Base-by-base conservation (phyloP, 805 yeast species). In the Ogataea angusta region DNA sequence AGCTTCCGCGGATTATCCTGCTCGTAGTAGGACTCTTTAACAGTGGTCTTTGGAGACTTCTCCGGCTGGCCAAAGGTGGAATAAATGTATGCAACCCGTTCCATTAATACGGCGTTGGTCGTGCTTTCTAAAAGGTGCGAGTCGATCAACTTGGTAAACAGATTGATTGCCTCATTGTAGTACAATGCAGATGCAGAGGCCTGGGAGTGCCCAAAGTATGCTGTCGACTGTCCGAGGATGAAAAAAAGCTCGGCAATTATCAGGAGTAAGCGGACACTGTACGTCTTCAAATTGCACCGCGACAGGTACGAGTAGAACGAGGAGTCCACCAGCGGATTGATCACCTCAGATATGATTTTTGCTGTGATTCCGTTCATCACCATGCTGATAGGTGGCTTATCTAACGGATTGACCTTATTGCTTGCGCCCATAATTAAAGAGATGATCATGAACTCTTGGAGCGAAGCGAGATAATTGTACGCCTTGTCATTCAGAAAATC, bases 391-490 rank as follows among this genome's bases (percentile, higher is more conserved):
- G 57, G 15, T 60, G 48, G 16, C 4, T 36, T 31, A n/a, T 53
- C 52, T 18, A 72, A 41, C 3, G 78, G 76, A 40, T 69, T 70
- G 21, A 72, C 56, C 24, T 72, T 74, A 45, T 68, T 72, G 43
- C 69, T 68, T 10, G 67, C 55, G 5, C 70, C 89, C 62, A 91
- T 69, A 4, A 90, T 63, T 18, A 83, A 67, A 1, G 95, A 78
- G 1, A 82, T 68, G 0, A 90, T 85, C 51, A 86, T 81, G 84
- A 88, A 85, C 61, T 91, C 96, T 49, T 90, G 89, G n/a, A 84
- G 70, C 0, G 95, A 79, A 0, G 96, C 95, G 36, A 82, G 74
- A 52, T 83, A 79, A 10, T 72, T 66, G 88, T 93, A 87, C 1
- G 93, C 87, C 62, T 81, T 84, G 53, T 84, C 93, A 44, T 76